Percentiles rank a stretch among this genome's conserved stretches.
phyloP scores from a whole-genome alignment of 2,329 filamentous ascomycete species.

The Aspergillus ustus region DNA sequence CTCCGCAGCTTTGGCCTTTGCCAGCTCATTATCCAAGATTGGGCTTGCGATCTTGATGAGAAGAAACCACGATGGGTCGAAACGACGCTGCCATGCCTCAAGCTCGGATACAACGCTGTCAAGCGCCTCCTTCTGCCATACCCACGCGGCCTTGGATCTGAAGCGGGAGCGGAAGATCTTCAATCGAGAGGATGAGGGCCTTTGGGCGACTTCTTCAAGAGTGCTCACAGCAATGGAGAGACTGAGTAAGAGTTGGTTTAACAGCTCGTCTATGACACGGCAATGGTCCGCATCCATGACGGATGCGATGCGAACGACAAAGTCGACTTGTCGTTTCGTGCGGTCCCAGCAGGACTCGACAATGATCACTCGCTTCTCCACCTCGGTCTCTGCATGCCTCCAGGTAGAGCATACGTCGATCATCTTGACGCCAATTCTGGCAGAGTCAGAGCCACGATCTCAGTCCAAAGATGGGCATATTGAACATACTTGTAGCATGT shows the following conservation, averaged over 20 bases:
- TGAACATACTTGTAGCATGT: background rate
- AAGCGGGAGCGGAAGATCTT: background rate
- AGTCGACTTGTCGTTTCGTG: background rate
- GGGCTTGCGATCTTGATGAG: conserved; percentile 1
- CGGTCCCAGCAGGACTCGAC: background rate
- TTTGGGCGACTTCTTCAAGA: background rate
- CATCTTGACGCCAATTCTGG: background rate
- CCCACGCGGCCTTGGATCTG: background rate
- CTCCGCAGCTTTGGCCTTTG: background rate
- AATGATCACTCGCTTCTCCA: background rate
- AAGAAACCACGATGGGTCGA: conserved; percentile 10
- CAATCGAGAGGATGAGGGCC: too few relatives aligned
- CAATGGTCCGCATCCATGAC: background rate
- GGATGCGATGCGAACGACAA: background rate
- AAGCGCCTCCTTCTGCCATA: background rate
- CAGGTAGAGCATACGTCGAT: background rate
- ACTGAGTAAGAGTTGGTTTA: background rate
- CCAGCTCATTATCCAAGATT: background rate
- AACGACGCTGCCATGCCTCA: conserved; percentile 1
- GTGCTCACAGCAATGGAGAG: background rate
- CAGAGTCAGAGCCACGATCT: background rate
- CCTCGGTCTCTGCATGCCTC: background rate
- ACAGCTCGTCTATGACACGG: background rate
- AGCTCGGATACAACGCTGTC: background rate
- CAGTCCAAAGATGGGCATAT: background rate